phyloP scores from a whole-genome alignment of 116 monocot genomes.

The Cymodocea nodosa region DNA sequence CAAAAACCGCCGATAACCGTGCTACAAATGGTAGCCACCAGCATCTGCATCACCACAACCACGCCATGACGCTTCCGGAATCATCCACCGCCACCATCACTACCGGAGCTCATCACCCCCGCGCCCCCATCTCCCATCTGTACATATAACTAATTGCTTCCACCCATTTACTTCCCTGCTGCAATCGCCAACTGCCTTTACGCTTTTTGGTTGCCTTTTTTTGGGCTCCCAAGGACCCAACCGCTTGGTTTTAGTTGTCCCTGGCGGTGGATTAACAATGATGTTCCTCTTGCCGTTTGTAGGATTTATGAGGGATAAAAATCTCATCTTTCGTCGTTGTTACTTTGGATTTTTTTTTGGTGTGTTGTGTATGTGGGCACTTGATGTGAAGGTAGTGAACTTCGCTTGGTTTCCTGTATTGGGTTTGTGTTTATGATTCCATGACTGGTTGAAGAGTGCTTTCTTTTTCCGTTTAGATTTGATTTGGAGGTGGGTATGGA shows the following conservation, averaged over 20 bases:
- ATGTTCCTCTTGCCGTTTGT: not conserved
- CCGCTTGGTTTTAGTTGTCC: too few species aligned
- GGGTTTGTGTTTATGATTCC: not conserved
- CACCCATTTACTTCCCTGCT: not conserved
- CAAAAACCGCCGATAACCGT: not conserved
- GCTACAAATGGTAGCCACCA: not conserved
- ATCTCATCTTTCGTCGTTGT: not conserved
- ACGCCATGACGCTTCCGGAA: too few species aligned
- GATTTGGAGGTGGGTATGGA: not conserved
- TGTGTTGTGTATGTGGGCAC: not conserved
- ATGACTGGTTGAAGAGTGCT: not conserved
- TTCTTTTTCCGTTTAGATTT: not conserved
- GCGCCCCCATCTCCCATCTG: not conserved
- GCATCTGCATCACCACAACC: not conserved
- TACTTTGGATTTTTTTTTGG: not conserved
- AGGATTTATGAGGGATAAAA: not conserved
- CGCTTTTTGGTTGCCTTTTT: too few species aligned
- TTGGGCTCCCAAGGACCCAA: too few species aligned
- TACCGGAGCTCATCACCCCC: too few species aligned
- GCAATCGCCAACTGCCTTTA: too few species aligned
- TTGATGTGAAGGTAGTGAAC: not conserved
- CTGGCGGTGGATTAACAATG: too few species aligned
- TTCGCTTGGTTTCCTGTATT: not conserved
- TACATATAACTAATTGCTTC: not conserved
- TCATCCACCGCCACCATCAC: too few species aligned